These are phyloP conservation scores for Bolboschoenus planiculmis DNA, from an alignment of 176 grass and related monocot genomes.

Conservation along the genomic window DNA sequence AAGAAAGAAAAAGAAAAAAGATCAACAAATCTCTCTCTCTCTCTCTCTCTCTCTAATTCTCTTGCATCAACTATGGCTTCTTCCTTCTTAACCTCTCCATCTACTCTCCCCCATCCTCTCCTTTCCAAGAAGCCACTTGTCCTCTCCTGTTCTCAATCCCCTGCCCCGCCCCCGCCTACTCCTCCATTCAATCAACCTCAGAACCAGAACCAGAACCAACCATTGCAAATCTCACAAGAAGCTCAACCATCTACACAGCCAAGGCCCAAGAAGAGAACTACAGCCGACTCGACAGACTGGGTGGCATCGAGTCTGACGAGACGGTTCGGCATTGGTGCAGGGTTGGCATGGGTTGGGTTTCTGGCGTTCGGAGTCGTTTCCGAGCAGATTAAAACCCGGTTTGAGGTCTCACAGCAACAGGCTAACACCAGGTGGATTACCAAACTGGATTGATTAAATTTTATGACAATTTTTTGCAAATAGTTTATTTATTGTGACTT, in stretches of 20 bases:
- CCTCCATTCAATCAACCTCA: conserved; percentile 21
- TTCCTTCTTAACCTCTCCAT: conserved; percentile 56
- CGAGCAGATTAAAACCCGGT: conserved; percentile 94
- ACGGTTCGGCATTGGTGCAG: conserved; percentile 84
- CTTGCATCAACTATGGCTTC: conserved; percentile 45
- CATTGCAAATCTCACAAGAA: conserved; percentile 34
- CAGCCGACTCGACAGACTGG: conserved; percentile 79
- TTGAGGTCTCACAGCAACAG: conserved; percentile 84
- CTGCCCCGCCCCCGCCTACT: conserved; percentile 41
- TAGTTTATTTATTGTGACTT: not conserved
- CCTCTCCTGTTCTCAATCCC: conserved; percentile 53
- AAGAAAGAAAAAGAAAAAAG: not conserved
- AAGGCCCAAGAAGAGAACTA: conserved; percentile 32
- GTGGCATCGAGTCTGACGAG: conserved; percentile 72
- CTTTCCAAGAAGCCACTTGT: conserved; percentile 36
- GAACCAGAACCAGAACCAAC: conserved; percentile 16
- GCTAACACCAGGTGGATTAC: conserved; percentile 75
- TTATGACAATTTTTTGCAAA: not conserved
- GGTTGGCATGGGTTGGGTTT: conserved; percentile 90
- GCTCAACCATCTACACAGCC: not conserved
- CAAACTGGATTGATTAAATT: not conserved
- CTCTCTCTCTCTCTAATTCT: not conserved
- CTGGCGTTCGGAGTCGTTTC: conserved; percentile 80
- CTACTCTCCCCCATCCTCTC: conserved; percentile 38
- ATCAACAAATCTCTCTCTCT: not conserved